Percentiles rank a stretch among this genome's conserved stretches.
Conservation (phyloP, 1,139 yeast species). For the Pichia sp. region DNA sequence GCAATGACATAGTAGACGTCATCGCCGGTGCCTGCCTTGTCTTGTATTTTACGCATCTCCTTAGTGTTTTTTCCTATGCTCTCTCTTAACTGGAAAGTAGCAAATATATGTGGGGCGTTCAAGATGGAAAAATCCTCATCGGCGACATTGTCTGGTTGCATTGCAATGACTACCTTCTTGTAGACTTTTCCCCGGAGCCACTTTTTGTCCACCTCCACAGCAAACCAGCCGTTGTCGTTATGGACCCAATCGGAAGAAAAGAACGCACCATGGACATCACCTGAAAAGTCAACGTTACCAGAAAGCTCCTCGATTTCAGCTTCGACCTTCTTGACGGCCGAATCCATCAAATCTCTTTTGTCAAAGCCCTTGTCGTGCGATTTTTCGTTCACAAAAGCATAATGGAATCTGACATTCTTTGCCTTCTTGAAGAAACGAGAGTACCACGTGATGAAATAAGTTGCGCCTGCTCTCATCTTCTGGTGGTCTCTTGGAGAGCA, state of each 20-base stretch:
- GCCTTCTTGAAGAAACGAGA: slow-evolving; percentile 54
- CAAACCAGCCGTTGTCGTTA: slow-evolving; percentile 60
- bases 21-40: slow-evolving; percentile 55
- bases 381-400: slow-evolving; percentile 59
- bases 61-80: slow-evolving; percentile 57
- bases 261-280: slow-evolving; percentile 43
- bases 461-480: slow-evolving; percentile 50
- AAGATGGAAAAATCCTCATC: slow-evolving; percentile 63
- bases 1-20: slow-evolving; percentile 65
- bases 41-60: slow-evolving; percentile 46
- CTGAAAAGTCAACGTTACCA: slow-evolving; percentile 29
- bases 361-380: slow-evolving; percentile 51
- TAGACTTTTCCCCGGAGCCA: slow-evolving; percentile 55
- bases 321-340: slow-evolving; percentile 21
- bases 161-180: slow-evolving; percentile 51
- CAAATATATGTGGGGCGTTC: slow-evolving; percentile 45
- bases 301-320: slow-evolving; percentile 34
- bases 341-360: slow-evolving; percentile 26
- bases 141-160: slow-evolving; percentile 64
- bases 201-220: slow-evolving; percentile 53
- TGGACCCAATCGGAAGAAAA: slow-evolving; percentile 67
- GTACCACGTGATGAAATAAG: slow-evolving; percentile 80
- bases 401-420: slow-evolving; percentile 62
- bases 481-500: slow-evolving; percentile 71
- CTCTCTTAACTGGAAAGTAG: slow-evolving; percentile 54